Percentiles rank a stretch among this genome's conserved stretches.
These are phyloP conservation scores for sweet orange (Citrus sinensis) DNA, from an alignment of 345 rosid genomes.

Conservation along the genomic window DNA sequence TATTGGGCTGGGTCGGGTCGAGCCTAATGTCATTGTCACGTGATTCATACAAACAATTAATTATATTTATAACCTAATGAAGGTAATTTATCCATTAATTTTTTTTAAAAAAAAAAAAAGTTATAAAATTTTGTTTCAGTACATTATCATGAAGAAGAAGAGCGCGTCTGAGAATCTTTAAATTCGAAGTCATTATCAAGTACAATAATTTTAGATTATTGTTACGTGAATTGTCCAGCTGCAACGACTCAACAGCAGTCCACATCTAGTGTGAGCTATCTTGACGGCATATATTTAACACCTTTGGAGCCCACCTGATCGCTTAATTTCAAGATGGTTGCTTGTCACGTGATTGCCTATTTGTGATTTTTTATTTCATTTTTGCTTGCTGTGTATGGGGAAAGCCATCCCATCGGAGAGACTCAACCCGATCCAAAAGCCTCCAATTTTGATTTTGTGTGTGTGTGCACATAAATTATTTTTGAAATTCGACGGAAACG, in stretches of 20 bases:
- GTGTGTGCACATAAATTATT: not conserved
- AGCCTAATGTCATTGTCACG: not conserved
- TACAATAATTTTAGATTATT: not conserved
- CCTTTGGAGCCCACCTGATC: conserved; percentile 5
- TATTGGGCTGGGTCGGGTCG: conserved; percentile 9
- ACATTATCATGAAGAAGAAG: not conserved
- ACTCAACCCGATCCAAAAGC: not conserved
- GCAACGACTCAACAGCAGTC: not conserved
- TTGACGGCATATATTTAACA: not conserved
- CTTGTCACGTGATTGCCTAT: conserved; percentile 25
- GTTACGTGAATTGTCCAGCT: conserved; percentile 7
- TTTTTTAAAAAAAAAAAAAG: not conserved
- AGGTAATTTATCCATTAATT: too few species aligned
- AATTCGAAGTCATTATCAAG: not conserved
- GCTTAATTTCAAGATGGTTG: conserved; percentile 22
- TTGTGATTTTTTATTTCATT: not conserved
- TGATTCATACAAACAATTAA: too few species aligned
- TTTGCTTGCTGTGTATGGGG: not conserved
- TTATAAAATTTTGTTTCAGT: not conserved
- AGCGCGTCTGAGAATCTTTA: not conserved
- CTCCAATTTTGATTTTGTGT: not conserved
- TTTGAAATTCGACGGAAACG: not conserved
- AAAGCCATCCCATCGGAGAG: not conserved
- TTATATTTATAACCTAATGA: too few species aligned
- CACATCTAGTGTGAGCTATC: not conserved